Base-by-base conservation (phyloP, 345 rosid genomes). In the Isatis tinctoria region DNA sequence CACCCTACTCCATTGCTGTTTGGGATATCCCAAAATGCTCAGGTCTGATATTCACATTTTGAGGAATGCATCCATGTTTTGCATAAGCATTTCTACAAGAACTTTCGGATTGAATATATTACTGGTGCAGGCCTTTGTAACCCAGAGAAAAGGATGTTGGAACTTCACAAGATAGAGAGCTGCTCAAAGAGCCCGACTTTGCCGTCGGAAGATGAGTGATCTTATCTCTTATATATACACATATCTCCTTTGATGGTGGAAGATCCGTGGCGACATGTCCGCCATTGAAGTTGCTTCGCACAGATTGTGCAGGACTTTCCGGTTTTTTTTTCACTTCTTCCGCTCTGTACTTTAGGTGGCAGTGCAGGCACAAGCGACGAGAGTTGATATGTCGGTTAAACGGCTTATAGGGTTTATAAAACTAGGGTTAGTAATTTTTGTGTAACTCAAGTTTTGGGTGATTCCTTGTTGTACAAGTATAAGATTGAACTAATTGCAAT, bases 11-110 rank as follows among this genome's bases (percentile, higher is more conserved):
- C 30, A 70, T 91, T 82, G 96, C 95, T 28, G 89, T 93, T 58
- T 91, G 96, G 98, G 97, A 91, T 80, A 87, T 93, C 67, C 98
- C 98, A 10, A 91, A 80, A 73, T 93, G 98, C 82, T 93, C 98
- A 84, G 97, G 98, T 93, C 77, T 5, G 85, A 27, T 68, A 70
- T 59, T 67, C 60, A 28, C 64, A 69, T 52, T 68, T 60, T 32
- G 52, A 40, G 14, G 14, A 52, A 32, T 14, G 24, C 32, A 65
- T 24, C 49, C 27, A 14, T 33, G 8, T 3, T n/a, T 49, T 48
- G 48, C 20, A 22, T 40, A 33, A 59, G 44, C 61, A 27, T 27
- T 65, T 65, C 67, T 16, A 57, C 72, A 48, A 65, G 10, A 30
- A 41, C 0, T 72, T 26, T 57, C 52, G 35, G 60, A 60, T 65